Evolutionary conservation across 2,329 filamentous ascomycete species (phyloP), one percentile per base, ranked within the genome.

Genomic region (Penicillium psychrosexuale): DNA sequence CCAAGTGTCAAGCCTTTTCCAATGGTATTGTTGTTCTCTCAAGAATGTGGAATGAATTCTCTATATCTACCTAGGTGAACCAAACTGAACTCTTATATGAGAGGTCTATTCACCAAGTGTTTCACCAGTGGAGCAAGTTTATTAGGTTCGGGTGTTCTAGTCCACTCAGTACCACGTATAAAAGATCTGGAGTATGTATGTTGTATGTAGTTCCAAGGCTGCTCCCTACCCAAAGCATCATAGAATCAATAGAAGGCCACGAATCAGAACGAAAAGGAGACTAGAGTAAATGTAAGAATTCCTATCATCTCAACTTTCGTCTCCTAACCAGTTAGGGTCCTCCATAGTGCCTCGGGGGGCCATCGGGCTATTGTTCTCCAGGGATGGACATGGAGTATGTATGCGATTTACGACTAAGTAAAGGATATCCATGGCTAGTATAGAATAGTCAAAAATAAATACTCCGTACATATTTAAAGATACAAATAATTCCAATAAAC

Each of bases 61-160:
- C 12, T 34, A 33, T 15, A n/a, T 33, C 27, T 40, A 33, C 8
- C 2, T 4, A 0, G 13, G 8, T 39, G n/a, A 27, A 27, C 8
- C 15, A 15, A n/a, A 28, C n/a, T 27, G 24, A 27, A 28, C 19
- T 13, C 7, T 42, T 42, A 42, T 37, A 42, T 7, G 39, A 42
- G 22, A 43, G 30, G 34, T 40, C 30, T 17, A 27, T 49, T 47
- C 56, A 50, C 46, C 45, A 51, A 51, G 43, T 57, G 58, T 60
- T 61, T 61, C 57, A 62, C 31, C 36, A 42, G 59, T 57, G 58
- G 57, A 55, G 47, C n/a, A 39, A 5, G 31, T 17, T 57, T 43
- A 63, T 62, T 64, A 61, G 61, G 55, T 56, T 58, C 52, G 50
- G 58, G 39, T 51, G 39, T 48, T 50, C 42, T 42, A 48, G 50